Base-by-base conservation (phyloP, 306 rosid species). In the Sesbania bispinosa region DNA sequence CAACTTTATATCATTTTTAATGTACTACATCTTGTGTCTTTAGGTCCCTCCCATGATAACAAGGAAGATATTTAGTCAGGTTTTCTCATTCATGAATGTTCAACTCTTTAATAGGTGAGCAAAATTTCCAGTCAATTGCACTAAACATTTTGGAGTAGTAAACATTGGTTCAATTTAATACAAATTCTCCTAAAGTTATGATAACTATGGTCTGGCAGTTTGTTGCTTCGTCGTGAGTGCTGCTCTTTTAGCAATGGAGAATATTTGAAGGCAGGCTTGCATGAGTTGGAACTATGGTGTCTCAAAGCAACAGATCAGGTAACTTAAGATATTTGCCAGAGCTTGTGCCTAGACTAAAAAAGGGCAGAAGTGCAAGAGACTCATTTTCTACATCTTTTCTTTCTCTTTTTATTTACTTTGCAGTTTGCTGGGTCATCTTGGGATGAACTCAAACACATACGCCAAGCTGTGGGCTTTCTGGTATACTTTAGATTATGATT, bases 201-300 rank as follows among this genome's bases (percentile, higher is more conserved):
- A 48, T 74, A 45, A 50, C 21, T 41, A 23, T 75, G 69, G 46
- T 70, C 21, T 71, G 10, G 66, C 80, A 92, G 97, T 84, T 81
- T 92, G 76, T 81, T 92, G 84, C 90, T 92, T 66, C 88, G 97
- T 8, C 96, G 97, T 0, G 97, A 92, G 79, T 89, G 97, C 51
- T 92, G 97, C 69, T 92, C 97, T 64, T 92, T 89, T 63, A 87
- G 96, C 87, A 92, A 89, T 70, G 97, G 97, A 77, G 97, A 92
- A 71, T 92, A 89, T 77, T 45, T 92, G 57, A 92, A 89, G 81
- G 81, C 88, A 4, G 97, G 97, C 45, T 80, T 92, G 77, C 86
- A 82, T 58, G 96, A 89, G 75, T 81, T 92, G 83, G 96, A 92
- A 74, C 88, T 82, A 27, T 92, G 97, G 97, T 87, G 92, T 71